Evolutionary conservation across 768 basidiomycete species (phyloP).

Genomic region (Lenzites betulinus): DNA sequence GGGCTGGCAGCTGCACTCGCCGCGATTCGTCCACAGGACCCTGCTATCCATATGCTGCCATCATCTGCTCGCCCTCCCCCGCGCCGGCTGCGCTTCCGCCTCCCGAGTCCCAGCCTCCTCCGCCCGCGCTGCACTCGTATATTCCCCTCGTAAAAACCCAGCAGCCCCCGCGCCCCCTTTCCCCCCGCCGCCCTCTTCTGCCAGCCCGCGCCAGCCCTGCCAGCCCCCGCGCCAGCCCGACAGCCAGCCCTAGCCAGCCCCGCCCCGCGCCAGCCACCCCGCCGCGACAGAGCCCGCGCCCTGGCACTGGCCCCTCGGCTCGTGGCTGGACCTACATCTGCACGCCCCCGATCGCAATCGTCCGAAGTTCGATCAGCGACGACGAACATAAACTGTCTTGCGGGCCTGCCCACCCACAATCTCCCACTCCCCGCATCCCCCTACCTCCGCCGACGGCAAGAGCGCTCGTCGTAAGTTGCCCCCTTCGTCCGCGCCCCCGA

Average conservation of each 20-base stretch:
- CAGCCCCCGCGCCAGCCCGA: background rate
- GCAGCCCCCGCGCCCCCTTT: background rate
- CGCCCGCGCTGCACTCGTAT: background rate
- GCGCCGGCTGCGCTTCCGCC: constrained; percentile 1
- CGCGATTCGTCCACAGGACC: background rate
- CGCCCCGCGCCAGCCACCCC: background rate
- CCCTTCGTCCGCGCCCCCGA: constrained; percentile 12
- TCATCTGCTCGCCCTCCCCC: constrained; percentile 2
- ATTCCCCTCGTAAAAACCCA: constrained; percentile 17
- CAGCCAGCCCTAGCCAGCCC: background rate
- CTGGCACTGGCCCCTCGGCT: constrained; percentile 5
- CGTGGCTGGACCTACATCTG: constrained; percentile 21
- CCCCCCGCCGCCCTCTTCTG: background rate
- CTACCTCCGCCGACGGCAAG: constrained; percentile 38
- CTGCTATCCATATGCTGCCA: constrained; percentile 4
- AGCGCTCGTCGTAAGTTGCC: constrained; percentile 30
- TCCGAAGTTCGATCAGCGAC: constrained; percentile 18
- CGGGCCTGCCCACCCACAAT: constrained; percentile 10
- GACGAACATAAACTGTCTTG: constrained; percentile 18
- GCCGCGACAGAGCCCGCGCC: background rate
- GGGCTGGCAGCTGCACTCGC: no score
- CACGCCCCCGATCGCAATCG: constrained; percentile 21
- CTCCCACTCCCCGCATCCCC: constrained; percentile 26
- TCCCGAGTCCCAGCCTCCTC: background rate
- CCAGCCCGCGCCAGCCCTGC: background rate